These are phyloP conservation scores for Ziziphus jujuba DNA, from an alignment of 306 rosid species.

Conservation along the genomic window DNA sequence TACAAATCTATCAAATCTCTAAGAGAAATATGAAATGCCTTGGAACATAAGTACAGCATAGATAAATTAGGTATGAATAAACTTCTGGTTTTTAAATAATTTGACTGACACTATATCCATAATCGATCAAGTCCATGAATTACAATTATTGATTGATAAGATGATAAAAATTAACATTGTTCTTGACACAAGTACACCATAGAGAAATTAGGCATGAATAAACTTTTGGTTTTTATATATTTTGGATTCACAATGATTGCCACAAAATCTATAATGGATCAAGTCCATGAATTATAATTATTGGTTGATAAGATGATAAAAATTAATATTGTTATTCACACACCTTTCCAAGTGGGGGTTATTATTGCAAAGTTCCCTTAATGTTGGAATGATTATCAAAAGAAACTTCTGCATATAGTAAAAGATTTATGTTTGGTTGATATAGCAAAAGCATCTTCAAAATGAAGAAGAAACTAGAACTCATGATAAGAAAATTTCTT, in stretches of 20 bases:
- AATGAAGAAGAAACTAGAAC: too few relatives aligned
- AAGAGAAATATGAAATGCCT: too few relatives aligned
- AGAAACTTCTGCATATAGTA: background rate
- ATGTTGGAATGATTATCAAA: conserved; percentile 4
- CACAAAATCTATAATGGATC: background rate
- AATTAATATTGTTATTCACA: background rate
- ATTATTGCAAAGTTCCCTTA: conserved; percentile 11
- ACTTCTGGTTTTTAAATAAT: background rate
- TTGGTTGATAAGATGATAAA: background rate
- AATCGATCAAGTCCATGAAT: conserved; percentile 17
- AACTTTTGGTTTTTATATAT: background rate
- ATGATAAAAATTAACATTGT: background rate
- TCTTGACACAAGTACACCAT: background rate
- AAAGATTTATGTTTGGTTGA: background rate
- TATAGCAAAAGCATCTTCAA: background rate
- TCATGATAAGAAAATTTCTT: too few relatives aligned
- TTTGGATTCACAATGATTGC: conserved; percentile 11
- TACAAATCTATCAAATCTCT: too few relatives aligned
- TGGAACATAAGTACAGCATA: background rate
- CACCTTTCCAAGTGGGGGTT: background rate
- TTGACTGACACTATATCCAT: background rate
- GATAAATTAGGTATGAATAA: background rate
- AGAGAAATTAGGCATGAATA: background rate
- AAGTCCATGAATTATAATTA: conserved; percentile 8
- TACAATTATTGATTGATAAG: background rate